A percentile compares a stretch with the other conserved stretches of the same genome.
These are phyloP conservation scores for Xylaria sp. DNA, from an alignment of 2,329 filamentous ascomycete genomes.

Conservation along the genomic window DNA sequence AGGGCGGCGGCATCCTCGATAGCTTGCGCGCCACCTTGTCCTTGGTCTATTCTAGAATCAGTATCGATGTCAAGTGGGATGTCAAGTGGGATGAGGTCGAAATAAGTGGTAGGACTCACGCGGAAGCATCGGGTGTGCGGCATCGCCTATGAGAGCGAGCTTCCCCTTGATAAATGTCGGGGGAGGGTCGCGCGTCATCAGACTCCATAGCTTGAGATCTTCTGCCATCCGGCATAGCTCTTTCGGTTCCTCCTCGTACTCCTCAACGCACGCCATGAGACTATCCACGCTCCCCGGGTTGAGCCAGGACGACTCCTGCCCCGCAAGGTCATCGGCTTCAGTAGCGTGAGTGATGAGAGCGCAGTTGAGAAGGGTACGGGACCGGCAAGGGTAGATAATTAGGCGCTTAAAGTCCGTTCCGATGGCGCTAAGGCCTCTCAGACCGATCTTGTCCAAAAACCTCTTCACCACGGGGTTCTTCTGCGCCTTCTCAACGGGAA, in stretches of 20 bases:
- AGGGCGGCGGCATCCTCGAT: constrained; percentile 30
- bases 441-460: constrained; percentile 16
- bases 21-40: constrained; percentile 33
- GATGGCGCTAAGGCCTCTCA: constrained; percentile 10
- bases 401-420: background rate
- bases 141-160: constrained; percentile 32
- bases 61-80: background rate
- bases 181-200: constrained; percentile 29
- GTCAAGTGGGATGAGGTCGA: background rate
- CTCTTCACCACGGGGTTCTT: constrained; percentile 3
- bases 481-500: constrained; percentile 22
- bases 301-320: constrained; percentile 23
- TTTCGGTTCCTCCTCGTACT: background rate
- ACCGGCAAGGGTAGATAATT: constrained; percentile 32
- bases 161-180: constrained; percentile 29
- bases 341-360: background rate
- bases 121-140: constrained; percentile 35
- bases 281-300: constrained; percentile 19
- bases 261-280: constrained; percentile 1
- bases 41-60: constrained; percentile 21
- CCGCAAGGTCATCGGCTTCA: background rate
- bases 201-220: constrained; percentile 32
- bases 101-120: constrained; percentile 18
- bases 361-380: constrained; percentile 28
- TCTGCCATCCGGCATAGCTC: constrained; percentile 25